Base-by-base conservation (phyloP, 768 basidiomycete species). In the Termitomyces sp. region DNA sequence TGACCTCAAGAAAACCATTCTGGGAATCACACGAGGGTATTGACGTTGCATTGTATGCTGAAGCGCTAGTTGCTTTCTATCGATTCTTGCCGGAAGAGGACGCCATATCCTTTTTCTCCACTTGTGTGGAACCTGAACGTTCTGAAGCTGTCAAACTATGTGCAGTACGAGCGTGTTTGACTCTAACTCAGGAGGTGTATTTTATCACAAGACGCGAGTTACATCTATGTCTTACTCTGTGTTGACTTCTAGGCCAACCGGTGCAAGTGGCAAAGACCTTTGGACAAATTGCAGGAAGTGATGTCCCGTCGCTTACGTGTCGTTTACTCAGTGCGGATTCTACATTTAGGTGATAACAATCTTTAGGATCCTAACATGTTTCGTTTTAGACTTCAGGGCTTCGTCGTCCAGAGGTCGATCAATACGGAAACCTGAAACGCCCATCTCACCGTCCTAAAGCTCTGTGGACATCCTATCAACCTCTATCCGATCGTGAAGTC, bases 141-240 rank as follows among this genome's bases (percentile, higher is more conserved):
- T 89, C 91, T 1, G 90, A 93, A 28, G 88, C 89, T 1, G 84
- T 92, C 65, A 94, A 94, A 76, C 84, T 89, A 12, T 84, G 85
- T 60, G 93, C 82, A 2, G 79, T 94, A 57, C 86, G 88, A 63
- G 91, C 93, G 2, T 87, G 83, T 65, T 73, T 91, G 44, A 90
- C 86, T 0, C 70, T 94, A 36, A 76, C 81, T 7, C 79, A 84
- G 56, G 92, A 95, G 78, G 89, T 87, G 67, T 59, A 75, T 66
- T 16, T 8, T 18, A 33, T 58, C 50, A n/a, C 15, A 28, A 56
- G n/a, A 22, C 54, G 40, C 32, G 36, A 24, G 33, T 33, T n/a
- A 36, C 48, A 42, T 61, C 35, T 59, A n/a, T 49, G 28, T 58
- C 45, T 18, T 28, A 22, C 7, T 20, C 12, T 20, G 16, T 51